A percentile compares a stretch with the other conserved stretches of the same genome.
These are phyloP conservation scores for Luffa acutangula DNA, from an alignment of 306 rosid species.

Conservation along the genomic window DNA sequence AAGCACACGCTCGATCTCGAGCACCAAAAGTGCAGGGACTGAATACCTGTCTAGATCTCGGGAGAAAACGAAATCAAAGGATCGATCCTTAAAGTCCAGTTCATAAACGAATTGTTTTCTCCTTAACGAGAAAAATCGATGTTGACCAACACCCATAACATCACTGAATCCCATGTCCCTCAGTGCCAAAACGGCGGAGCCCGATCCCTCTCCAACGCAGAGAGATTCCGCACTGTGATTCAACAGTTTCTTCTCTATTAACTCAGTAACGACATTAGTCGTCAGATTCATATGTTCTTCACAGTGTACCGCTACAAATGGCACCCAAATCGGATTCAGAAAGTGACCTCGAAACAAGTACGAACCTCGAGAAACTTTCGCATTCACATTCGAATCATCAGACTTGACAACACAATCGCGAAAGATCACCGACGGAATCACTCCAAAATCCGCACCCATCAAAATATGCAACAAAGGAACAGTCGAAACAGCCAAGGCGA, in stretches of 20 bases:
- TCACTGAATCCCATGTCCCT: conserved; percentile 47
- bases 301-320: conserved; percentile 35
- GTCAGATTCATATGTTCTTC: conserved; percentile 32
- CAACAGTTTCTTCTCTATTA: conserved; percentile 33
- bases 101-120: conserved; percentile 27
- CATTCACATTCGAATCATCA: background rate
- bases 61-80: conserved; percentile 66
- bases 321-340: conserved; percentile 44
- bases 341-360: conserved; percentile 43
- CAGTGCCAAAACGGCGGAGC: conserved; percentile 30
- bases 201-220: conserved; percentile 60
- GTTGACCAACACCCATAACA: conserved; percentile 29
- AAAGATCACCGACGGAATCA: conserved; percentile 28
- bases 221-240: conserved; percentile 31
- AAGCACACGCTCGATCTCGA: conserved; percentile 82
- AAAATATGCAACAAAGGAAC: conserved; percentile 44
- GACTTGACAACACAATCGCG: conserved; percentile 28
- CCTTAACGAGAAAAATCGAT: conserved; percentile 32
- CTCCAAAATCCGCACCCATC: conserved; percentile 29
- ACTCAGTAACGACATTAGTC: conserved; percentile 28
- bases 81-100: conserved; percentile 33
- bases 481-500: conserved; percentile 48
- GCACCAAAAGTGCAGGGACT: conserved; percentile 63
- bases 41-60: conserved; percentile 50
- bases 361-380: conserved; percentile 20